Conservation (phyloP, 495 filamentous ascomycete genomes). For the Aspergillus wentii region DNA sequence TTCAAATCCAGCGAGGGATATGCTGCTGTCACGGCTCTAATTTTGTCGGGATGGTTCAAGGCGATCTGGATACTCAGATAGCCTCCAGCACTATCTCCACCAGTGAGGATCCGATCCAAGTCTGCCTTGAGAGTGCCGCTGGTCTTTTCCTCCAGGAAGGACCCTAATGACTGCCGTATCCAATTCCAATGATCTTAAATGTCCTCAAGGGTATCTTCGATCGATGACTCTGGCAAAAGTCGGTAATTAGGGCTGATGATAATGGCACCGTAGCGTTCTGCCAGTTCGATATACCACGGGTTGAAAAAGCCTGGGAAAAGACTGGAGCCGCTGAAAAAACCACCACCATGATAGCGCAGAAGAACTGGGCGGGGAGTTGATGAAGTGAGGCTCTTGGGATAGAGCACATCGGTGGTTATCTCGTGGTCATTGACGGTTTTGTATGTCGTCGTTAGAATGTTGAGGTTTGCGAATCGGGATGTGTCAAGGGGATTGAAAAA, state of each 20-base stretch:
- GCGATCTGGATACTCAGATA: conserved; percentile 5
- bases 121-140: not conserved
- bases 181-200: conserved; percentile 11
- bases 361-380: not conserved
- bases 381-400: not conserved
- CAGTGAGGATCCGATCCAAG: conserved; percentile 1
- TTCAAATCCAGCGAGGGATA: conserved; percentile 5
- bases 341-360: not conserved
- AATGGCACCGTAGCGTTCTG: conserved; percentile 13
- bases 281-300: conserved; percentile 3
- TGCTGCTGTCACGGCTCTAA: conserved; percentile 1
- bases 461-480: not conserved
- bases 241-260: conserved; percentile 12
- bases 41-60: not conserved
- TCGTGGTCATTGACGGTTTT: not conserved
- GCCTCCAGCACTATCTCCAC: conserved; percentile 7
- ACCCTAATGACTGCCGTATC: not conserved
- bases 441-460: not conserved
- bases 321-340: not conserved
- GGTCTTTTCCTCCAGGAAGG: not conserved
- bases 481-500: not conserved
- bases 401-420: not conserved
- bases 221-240: conserved; percentile 7
- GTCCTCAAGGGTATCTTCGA: conserved; percentile 6
- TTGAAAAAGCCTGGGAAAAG: not conserved